Evolutionary conservation across 192 early-diverging fungal genomes (phyloP).

Genomic region (Rhizoclosmatium globosum): DNA sequence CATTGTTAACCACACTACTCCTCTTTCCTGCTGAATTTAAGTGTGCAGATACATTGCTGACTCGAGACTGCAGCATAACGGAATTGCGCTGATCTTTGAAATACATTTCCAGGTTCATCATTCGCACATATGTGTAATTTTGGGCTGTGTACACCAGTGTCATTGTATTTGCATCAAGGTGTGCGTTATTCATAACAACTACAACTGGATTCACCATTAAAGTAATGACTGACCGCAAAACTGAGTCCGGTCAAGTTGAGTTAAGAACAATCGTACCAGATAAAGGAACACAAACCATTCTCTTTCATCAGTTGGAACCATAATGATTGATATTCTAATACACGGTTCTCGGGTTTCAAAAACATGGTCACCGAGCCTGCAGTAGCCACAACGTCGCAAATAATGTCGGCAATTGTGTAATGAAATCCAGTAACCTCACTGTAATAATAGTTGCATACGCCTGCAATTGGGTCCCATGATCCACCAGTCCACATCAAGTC

Average conservation of each 20-base stretch:
- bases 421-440: not conserved
- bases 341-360: conserved; percentile 1
- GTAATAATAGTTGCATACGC: conserved; percentile 1
- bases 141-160: conserved; percentile 1
- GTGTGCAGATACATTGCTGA: too few relatives aligned
- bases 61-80: too few relatives aligned
- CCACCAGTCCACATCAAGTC: conserved; percentile 7
- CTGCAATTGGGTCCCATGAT: not conserved
- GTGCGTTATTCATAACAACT: not conserved
- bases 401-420: conserved; percentile 17
- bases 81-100: not conserved
- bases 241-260: not conserved
- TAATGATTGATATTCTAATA: not conserved
- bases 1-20: too few relatives aligned
- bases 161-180: not conserved
- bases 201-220: conserved; percentile 10
- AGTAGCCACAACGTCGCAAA: conserved; percentile 16
- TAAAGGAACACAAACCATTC: not conserved
- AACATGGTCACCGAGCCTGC: conserved; percentile 9
- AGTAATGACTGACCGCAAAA: not conserved
- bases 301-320: conserved; percentile 10
- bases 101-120: conserved; percentile 9
- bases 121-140: conserved; percentile 4
- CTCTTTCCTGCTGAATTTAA: too few relatives aligned
- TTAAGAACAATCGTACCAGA: not conserved